A percentile compares a stretch with the other conserved stretches of the same genome.
Evolutionary conservation across 148 eudicot species (phyloP).

Genomic region (Nyssa sinensis): DNA sequence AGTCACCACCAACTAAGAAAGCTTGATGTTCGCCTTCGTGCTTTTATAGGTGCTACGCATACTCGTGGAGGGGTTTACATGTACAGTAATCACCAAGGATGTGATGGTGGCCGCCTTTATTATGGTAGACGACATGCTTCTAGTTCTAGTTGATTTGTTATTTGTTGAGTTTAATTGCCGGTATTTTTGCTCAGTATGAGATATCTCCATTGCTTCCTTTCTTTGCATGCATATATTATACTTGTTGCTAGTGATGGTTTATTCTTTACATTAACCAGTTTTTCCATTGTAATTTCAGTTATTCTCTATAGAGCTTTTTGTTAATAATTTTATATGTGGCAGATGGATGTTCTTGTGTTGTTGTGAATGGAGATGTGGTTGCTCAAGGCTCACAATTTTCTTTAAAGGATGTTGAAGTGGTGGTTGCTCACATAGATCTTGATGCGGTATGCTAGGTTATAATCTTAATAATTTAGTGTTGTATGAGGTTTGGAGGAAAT

Average conservation of each 20-base stretch:
- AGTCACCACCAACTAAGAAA: slow-evolving; percentile 96
- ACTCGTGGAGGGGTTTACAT: slow-evolving; percentile 94
- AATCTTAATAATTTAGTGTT: too few species aligned
- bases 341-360: slow-evolving; percentile 95
- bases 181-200: background rate
- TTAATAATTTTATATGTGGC: slow-evolving; percentile 24
- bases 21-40: slow-evolving; percentile 85
- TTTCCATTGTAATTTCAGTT: background rate
- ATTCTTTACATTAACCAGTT: background rate
- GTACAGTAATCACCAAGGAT: slow-evolving; percentile 98
- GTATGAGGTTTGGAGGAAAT: too few species aligned
- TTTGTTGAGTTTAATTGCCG: background rate
- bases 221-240: background rate
- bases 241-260: background rate
- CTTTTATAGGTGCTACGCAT: slow-evolving; percentile 85
- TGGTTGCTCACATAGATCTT: slow-evolving; percentile 87
- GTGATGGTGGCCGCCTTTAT: slow-evolving; percentile 93
- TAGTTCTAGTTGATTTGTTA: background rate
- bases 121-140: slow-evolving; percentile 48
- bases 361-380: slow-evolving; percentile 92
- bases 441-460: slow-evolving; percentile 64
- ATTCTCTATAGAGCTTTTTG: background rate
- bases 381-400: slow-evolving; percentile 99
- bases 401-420: slow-evolving; percentile 87
- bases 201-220: too few species aligned